Base-by-base conservation (phyloP, 495 filamentous ascomycete genomes). In the Aspergillus homomorphus region DNA sequence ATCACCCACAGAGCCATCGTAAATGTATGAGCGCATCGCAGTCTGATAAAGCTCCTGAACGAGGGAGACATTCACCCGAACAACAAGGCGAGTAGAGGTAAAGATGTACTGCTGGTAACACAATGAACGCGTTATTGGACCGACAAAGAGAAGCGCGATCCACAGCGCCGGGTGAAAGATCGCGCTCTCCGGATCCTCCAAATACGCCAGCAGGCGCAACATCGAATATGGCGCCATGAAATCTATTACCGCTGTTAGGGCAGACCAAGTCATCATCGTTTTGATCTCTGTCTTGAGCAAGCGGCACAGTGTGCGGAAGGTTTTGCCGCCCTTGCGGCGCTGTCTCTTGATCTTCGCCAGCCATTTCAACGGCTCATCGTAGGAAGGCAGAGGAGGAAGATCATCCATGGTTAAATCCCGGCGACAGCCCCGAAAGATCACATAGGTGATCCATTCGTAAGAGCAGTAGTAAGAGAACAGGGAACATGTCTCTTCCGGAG, bases 31-130 rank as follows among this genome's bases (percentile, higher is more conserved):
- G 9, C 61, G 62, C 65, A 81, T 71, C 14, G 78, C 77, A 24
- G 75, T 74, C 58, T 80, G 76, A 54, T 81, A 81, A 7, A 81
- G 68, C 57, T 81, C 78, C 51, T 79, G 77, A 1, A 78, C 79
- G 21, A 81, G 62, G 1, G 74, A 77, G 8, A 77, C 60, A 54
- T 75, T 79, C 43, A 79, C 62, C 15, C 78, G 70, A 42, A 81
- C 77, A 12, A 77, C 45, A 54, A 80, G 60, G 12, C 78, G 69
- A 23, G 77, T 78, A 4, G 73, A 76, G 6, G 67, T 72, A 53
- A 81, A 81, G 20, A 79, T 68, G 58, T 80, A 81, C 60, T 78
- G 77, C 59, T 81, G 77, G 48, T 73, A 76, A 53, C 62, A 67
- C 23, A 80, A 62, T 3, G 77, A 74, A 20, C 72, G 75, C 12